phyloP scores from a whole-genome alignment of 805 yeast genomes.

The Candida vartiovaarae region DNA sequence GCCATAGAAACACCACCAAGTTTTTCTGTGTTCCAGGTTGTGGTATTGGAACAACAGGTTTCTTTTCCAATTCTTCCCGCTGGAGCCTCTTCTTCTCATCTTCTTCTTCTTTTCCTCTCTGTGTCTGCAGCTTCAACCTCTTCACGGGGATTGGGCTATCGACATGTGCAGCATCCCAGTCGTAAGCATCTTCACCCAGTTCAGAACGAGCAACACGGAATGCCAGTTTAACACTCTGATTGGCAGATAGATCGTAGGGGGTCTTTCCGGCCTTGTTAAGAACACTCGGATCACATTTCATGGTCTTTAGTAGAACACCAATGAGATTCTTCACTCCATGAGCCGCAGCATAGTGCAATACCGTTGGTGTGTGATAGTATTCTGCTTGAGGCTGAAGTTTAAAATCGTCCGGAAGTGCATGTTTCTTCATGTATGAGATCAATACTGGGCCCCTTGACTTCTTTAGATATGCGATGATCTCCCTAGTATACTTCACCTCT shows the following conservation, averaged over 20 bases:
- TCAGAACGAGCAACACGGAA: conserved; percentile 63
- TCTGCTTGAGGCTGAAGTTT: conserved; percentile 46
- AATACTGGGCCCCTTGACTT: conserved; percentile 75
- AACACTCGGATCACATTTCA: conserved; percentile 66
- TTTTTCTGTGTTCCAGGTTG: conserved; percentile 29
- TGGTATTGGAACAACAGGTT: not conserved
- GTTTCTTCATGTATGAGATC: conserved; percentile 50
- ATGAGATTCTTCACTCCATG: conserved; percentile 64
- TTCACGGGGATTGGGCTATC: conserved; percentile 52
- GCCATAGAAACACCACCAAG: conserved; percentile 24
- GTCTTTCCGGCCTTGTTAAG: conserved; percentile 49
- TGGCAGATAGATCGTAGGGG: conserved; percentile 59
- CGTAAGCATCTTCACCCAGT: conserved; percentile 61
- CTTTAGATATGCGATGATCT: conserved; percentile 52
- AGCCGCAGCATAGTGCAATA: conserved; percentile 72
- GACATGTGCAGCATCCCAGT: conserved; percentile 66
- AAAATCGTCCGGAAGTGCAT: conserved; percentile 48
- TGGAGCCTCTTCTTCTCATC: conserved; percentile 34
- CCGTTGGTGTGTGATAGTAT: conserved; percentile 56
- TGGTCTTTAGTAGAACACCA: conserved; percentile 45
- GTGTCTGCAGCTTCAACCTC: conserved; percentile 39
- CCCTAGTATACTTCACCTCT: conserved; percentile 47
- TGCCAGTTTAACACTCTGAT: conserved; percentile 37
- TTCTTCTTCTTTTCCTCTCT: conserved; percentile 31
- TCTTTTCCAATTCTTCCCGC: conserved; percentile 37